phyloP scores from a whole-genome alignment of 352 stramenopile genomes.

The Pythium rishiriense region DNA sequence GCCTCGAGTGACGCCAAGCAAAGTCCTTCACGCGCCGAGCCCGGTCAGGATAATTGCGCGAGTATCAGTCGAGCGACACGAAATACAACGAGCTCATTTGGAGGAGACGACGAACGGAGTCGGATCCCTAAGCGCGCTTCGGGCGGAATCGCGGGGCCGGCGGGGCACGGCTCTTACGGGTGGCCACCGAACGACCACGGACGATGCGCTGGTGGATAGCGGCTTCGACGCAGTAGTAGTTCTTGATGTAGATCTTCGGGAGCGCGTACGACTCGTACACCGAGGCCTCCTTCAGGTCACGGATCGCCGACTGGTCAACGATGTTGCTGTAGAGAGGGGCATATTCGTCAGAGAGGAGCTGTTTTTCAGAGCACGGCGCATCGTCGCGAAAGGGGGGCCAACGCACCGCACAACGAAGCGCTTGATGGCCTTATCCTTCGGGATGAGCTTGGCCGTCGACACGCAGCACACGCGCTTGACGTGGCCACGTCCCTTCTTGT shows the following conservation, averaged over 20 bases:
- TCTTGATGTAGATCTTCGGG: conserved; percentile 99
- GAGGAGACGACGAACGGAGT: conserved; percentile 30
- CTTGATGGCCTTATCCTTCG: conserved; percentile 95
- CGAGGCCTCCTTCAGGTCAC: conserved; percentile 98
- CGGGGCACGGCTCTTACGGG: conserved; percentile 93
- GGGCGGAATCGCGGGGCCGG: conserved; percentile 83
- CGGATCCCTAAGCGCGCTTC: conserved; percentile 62
- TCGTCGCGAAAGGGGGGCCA: too few relatives aligned
- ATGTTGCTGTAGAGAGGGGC: conserved; percentile 89
- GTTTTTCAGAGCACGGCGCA: too few relatives aligned
- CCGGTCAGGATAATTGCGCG: background rate
- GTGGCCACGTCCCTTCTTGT: conserved; percentile 99
- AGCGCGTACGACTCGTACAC: conserved; percentile 99
- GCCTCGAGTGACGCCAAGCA: conserved; percentile 7
- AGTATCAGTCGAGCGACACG: background rate
- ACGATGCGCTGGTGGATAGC: conserved; percentile 99
- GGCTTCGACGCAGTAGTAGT: conserved; percentile 99
- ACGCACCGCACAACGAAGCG: conserved; percentile 89
- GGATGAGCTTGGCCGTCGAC: conserved; percentile 98
- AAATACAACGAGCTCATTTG: conserved; percentile 15
- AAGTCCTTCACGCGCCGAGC: background rate
- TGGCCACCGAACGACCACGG: conserved; percentile 93
- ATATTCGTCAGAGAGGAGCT: background rate
- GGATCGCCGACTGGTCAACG: conserved; percentile 97
- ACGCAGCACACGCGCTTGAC: conserved; percentile 98